phyloP scores from a whole-genome alignment of 2,329 filamentous ascomycete species.

The Neurospora crassa region DNA sequence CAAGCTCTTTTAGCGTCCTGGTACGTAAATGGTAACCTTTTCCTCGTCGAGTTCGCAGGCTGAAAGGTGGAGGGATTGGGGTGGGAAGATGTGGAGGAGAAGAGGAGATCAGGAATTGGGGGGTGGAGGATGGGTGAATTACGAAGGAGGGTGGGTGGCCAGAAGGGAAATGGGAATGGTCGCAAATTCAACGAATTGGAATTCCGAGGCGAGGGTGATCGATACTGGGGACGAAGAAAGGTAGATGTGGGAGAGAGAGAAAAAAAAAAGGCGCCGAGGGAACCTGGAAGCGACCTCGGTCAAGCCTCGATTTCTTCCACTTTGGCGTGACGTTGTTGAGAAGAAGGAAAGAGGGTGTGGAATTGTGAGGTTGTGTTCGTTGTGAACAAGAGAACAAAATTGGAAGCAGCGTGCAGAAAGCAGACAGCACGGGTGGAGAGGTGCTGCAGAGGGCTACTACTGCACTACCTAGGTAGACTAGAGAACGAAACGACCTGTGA shows the following conservation, averaged over 20 bases:
- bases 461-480: no score
- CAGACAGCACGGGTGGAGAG: background rate
- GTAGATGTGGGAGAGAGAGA: background rate
- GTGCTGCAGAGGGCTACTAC: no score
- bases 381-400: background rate
- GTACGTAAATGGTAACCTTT: background rate
- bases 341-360: background rate
- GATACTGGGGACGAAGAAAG: slow-evolving; percentile 6
- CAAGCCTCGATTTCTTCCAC: background rate
- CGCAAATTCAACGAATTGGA: slow-evolving; percentile 1
- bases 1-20: background rate
- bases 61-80: background rate
- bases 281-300: background rate
- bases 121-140: slow-evolving; percentile 3
- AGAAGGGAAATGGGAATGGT: slow-evolving; percentile 2
- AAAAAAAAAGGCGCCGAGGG: background rate
- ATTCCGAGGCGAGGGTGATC: slow-evolving; percentile 1
- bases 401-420: background rate
- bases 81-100: background rate
- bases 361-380: background rate
- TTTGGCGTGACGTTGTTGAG: background rate
- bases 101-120: slow-evolving; percentile 3
- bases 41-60: slow-evolving; percentile 1
- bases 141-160: slow-evolving; percentile 9
- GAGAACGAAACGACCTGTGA: no score